Percentiles rank a stretch among this genome's conserved stretches.
These are phyloP conservation scores for Plasmodium knowlesi DNA, from an alignment of 169 alveolate species.

Conservation along the genomic window DNA sequence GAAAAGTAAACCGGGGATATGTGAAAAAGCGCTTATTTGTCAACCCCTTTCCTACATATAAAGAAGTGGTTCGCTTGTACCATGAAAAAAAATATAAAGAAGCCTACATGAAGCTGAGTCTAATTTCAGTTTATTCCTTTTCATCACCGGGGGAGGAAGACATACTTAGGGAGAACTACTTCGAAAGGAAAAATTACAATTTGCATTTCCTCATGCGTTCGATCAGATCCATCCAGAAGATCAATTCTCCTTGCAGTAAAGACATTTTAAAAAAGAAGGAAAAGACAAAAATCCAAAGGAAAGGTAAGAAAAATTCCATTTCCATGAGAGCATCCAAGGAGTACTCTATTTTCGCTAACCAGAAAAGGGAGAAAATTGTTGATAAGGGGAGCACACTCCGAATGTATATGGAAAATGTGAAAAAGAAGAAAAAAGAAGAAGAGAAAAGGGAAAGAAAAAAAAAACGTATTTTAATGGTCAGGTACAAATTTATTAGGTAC, in stretches of 20 bases:
- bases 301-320: background rate
- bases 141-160: background rate
- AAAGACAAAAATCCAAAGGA: background rate
- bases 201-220: background rate
- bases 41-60: constrained; percentile 17
- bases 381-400: background rate
- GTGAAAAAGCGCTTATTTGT: background rate
- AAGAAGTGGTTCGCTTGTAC: constrained; percentile 8
- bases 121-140: constrained; percentile 6
- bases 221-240: background rate
- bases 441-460: constrained; percentile 16
- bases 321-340: background rate
- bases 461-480: background rate
- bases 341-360: background rate
- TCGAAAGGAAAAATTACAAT: constrained; percentile 12
- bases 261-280: background rate
- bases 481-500: constrained; percentile 23
- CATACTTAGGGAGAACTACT: constrained; percentile 13
- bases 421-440: constrained; percentile 18
- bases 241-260: background rate
- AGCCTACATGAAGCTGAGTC: constrained; percentile 17
- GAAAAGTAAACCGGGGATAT: background rate
- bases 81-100: constrained; percentile 47
- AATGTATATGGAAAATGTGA: background rate
- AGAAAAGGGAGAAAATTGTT: background rate